Evolutionary conservation across 2,329 filamentous ascomycete genomes (phyloP), one percentile per base, ranked within the genome.

Genomic region (Sporothrix humicola): DNA sequence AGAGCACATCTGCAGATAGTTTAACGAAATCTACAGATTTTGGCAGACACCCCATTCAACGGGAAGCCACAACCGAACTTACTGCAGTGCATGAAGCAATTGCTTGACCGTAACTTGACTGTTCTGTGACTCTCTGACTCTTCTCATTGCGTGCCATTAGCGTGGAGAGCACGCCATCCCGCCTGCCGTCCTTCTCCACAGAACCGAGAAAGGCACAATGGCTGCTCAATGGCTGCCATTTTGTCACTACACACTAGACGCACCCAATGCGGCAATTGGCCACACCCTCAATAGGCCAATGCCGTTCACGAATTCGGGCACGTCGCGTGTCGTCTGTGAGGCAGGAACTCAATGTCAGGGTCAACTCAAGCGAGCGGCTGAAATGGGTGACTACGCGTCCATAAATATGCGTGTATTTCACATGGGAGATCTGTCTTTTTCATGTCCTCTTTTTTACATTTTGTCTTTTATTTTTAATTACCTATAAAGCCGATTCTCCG

Each of bases 81-180:
- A 26, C 23, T 26, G 23, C 1, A 26, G 23, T 26, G 23, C 23
- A 26, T 3, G 23, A 26, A 26, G 23, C 23, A 26, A 26, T 26
- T 26, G 23, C 23, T 26, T 26, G 23, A 52, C 44, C 23, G 52
- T 50, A 66, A 31, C 31, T 26, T 13, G 12, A 23, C 2, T 65
- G 12, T 9, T 48, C 9, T 48, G 46, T 48, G 46, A 48, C 46
- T 48, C 46, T 17, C 3, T 5, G n/a, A 56, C 7, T 56, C 20
- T 23, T 7, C 15, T 17, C 10, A 48, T 48, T 48, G 31, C 31
- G 31, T 37, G 31, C 31, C 31, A 37, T 69, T 69, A 54, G 66
- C 66, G 66, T 13, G 10, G 17, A 20, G 66, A 54, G 48, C 66
- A 69, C 66, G 65, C 65, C 46, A 69, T 69, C 15, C 20, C 59